Conservation (phyloP, 441 rosid genomes). For the Croton laevigatus region DNA sequence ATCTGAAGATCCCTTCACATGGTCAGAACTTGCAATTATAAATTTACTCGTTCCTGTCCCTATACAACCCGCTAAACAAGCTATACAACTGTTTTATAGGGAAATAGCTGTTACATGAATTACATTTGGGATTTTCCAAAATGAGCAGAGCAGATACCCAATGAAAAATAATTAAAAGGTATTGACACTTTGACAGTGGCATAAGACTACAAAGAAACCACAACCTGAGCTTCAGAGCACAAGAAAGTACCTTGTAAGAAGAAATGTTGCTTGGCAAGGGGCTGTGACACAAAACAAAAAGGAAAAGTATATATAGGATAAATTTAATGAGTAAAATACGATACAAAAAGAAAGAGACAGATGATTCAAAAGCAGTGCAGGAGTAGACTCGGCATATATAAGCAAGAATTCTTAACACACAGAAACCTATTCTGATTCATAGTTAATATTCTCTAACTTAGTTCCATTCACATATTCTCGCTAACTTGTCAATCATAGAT, state of each 20-base stretch:
- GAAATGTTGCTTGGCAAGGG: slow-evolving; percentile 88
- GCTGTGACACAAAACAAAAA: slow-evolving; percentile 39
- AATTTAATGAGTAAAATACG: background rate
- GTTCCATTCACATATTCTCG: background rate
- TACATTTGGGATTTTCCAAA: slow-evolving; percentile 3
- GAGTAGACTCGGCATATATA: background rate
- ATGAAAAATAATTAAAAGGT: background rate
- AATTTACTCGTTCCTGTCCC: slow-evolving; percentile 10
- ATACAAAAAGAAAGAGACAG: background rate
- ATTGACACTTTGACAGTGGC: background rate
- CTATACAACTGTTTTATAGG: background rate
- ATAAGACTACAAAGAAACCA: background rate
- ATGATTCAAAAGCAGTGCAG: background rate
- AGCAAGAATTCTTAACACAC: background rate
- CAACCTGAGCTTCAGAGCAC: slow-evolving; percentile 11
- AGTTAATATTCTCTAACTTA: background rate
- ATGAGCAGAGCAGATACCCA: background rate
- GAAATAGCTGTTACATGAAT: background rate
- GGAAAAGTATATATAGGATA: slow-evolving; percentile 2
- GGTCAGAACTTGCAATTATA: slow-evolving; percentile 39
- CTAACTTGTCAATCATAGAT: too few species aligned
- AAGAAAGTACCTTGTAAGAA: slow-evolving; percentile 73
- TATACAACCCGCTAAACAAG: slow-evolving; percentile 4
- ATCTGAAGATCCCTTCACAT: slow-evolving; percentile 92
- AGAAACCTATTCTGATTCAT: background rate